Base-by-base conservation (phyloP, 768 basidiomycete genomes). In the Aureoboletus auriporus region DNA sequence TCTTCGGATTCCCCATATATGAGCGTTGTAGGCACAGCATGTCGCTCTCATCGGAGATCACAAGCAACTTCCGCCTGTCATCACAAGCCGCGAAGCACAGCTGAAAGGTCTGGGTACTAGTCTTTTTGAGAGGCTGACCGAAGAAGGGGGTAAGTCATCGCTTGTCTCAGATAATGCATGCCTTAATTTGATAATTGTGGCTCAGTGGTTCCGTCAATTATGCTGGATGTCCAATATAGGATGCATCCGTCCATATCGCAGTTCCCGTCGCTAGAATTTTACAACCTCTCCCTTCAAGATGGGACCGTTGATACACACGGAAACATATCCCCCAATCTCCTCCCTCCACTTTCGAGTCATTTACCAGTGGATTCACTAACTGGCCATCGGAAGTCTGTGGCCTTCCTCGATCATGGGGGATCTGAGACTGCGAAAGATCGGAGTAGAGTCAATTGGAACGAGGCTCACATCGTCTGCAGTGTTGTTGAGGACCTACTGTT, bases 41-140 rank as follows among this genome's bases (percentile, higher is more conserved):
- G 75, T 91, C 29, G 81, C 91, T 1, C 78, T 97, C 39, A 94
- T 97, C 57, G 93, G 93, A n/a, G 93, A 97, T 69, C 93, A 97
- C 68, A 95, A 95, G 61, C 93, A 97, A 63, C 75, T 97, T 9
- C 92, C 93, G 8, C 92, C 93, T 0, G 80, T 95, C 52, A 89
- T 95, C 49, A 74, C 80, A 17, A 91, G 87, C 52, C 74, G 75
- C 17, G 82, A 89, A 61, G 93, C 92, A 0, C 76, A 80, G 56
- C 67, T 76, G 17, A 79, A 80, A 14, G 91, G 91, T 2, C 71
- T 96, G 14, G 83, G 82, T 11, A 76, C 81, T 26, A 90, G 88
- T 69, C 74, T 97, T 17, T 97, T 97, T 54, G 94, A 97, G 65
- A 75, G 93, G 33, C 71, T 97, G 46, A 86, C 87, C n/a, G 79